phyloP scores from a whole-genome alignment of 495 filamentous ascomycete species.

The Cetradonia linearis region DNA sequence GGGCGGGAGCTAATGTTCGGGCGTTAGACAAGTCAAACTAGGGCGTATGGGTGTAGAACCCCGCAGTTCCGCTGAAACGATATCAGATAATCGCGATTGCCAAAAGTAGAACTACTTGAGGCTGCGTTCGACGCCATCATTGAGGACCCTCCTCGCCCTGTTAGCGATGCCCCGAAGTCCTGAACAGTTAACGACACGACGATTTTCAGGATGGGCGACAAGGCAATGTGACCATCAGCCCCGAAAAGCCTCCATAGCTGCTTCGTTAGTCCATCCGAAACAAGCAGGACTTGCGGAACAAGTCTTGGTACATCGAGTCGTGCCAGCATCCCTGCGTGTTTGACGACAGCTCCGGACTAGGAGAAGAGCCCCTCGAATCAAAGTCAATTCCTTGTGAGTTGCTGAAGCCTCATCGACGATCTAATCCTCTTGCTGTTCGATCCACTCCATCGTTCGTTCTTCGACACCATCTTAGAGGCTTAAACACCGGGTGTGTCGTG shows the following conservation, averaged over 20 bases:
- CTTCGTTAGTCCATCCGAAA: background rate
- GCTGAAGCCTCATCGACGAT: conserved; percentile 5
- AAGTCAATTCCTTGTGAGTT: background rate
- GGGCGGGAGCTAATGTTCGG: conserved; percentile 7
- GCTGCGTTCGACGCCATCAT: background rate
- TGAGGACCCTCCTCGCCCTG: too few relatives aligned
- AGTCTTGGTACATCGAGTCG: conserved; percentile 1
- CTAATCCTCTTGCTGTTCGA: conserved; percentile 10
- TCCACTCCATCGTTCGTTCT: background rate
- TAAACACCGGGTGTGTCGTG: background rate
- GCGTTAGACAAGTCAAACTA: background rate
- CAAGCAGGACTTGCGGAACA: background rate
- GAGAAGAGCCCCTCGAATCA: background rate
- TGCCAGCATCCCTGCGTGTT: conserved; percentile 1
- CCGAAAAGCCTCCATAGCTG: background rate
- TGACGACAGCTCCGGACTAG: conserved; percentile 10
- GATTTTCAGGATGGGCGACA: background rate
- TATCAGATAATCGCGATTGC: conserved; percentile 2
- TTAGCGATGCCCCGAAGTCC: too few relatives aligned
- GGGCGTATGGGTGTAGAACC: conserved; percentile 1
- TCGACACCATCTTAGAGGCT: background rate
- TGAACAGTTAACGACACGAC: background rate
- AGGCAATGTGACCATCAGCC: too few relatives aligned
- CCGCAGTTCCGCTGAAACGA: conserved; percentile 6
- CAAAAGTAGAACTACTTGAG: background rate